Base-by-base conservation (phyloP, 495 filamentous ascomycete genomes). In the Penicillium ucsense region DNA sequence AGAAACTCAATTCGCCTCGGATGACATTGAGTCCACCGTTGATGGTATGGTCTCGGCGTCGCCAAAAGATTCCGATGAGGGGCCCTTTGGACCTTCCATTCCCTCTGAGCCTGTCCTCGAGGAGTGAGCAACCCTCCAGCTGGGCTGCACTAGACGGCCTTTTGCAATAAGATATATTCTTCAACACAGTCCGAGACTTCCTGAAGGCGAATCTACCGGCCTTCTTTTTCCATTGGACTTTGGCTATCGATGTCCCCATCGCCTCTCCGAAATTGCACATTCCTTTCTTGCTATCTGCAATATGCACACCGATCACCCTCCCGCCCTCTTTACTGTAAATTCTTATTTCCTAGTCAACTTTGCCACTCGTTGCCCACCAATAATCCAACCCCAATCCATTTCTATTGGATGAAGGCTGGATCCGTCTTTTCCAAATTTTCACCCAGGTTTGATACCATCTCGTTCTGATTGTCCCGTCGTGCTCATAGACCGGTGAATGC, bases 1-100 rank as follows among this genome's bases (percentile, higher is more conserved):
- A 29, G 53, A 57, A 8, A 51, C 57, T 20, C 53, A 51, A 48
- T 62, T 67, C 33, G 55, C 63, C 12, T 54, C 53, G 8, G 68
- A 70, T 45, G 70, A 74, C 34, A 54, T 56, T 20, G 68, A 71
- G 35, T 70, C 67, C 48, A 72, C 64, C 6, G 65, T 62, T 42
- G 68, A 63, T 33, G 66, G 64, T 10, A 53, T 70, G 43, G 61
- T 70, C 36, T 70, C 66, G 2, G 66, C 60, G 0, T 68, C 68
- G 1, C 68, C 68, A 3, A 61, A 57, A 35, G 62, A 65, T 5
- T 36, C 52, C 10, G 56, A 65, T 8, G 57, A 60, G 28, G 60
- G 65, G 10, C 68, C 66, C 4, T 71, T 71, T 36, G 68, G 68
- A 3, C 68, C 68, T 4, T 56, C 60, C 45, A 68, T 70, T 43